Conservation (phyloP, 257 asterid species). For the Solanum chiquidenum region DNA sequence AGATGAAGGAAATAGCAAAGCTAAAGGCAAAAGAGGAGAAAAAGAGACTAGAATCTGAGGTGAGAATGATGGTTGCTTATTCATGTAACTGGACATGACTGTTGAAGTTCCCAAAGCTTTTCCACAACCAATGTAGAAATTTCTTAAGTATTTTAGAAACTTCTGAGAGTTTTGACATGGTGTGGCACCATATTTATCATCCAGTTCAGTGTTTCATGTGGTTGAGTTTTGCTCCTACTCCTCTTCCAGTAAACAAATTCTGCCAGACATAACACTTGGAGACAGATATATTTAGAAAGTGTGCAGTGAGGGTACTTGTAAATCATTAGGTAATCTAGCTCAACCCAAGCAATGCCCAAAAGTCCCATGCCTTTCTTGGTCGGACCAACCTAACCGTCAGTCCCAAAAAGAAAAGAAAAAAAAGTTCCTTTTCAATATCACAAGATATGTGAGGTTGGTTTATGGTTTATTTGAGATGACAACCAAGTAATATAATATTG, state of each 20-base stretch:
- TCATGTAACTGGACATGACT: background rate
- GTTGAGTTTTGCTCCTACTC: background rate
- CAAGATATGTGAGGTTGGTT: background rate
- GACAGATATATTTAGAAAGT: background rate
- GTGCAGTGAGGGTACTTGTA: background rate
- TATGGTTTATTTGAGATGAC: background rate
- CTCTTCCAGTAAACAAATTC: background rate
- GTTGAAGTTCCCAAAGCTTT: background rate
- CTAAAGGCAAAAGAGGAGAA: slow-evolving; percentile 76
- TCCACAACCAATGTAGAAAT: background rate
- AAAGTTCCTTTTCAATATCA: background rate
- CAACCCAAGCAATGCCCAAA: background rate
- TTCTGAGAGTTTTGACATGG: background rate
- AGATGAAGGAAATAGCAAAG: slow-evolving; percentile 87
- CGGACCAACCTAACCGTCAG: background rate
- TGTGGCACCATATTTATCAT: background rate
- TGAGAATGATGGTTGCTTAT: slow-evolving; percentile 13
- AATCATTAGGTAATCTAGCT: background rate
- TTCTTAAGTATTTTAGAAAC: background rate
- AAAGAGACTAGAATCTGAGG: slow-evolving; percentile 70
- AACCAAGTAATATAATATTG: background rate
- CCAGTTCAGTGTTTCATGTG: background rate
- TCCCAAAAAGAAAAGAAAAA: background rate
- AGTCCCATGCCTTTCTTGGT: background rate
- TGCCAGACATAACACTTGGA: background rate